These are phyloP conservation scores for Protea cynaroides DNA, from an alignment of 164 flowering plant genomes.

Conservation along the genomic window DNA sequence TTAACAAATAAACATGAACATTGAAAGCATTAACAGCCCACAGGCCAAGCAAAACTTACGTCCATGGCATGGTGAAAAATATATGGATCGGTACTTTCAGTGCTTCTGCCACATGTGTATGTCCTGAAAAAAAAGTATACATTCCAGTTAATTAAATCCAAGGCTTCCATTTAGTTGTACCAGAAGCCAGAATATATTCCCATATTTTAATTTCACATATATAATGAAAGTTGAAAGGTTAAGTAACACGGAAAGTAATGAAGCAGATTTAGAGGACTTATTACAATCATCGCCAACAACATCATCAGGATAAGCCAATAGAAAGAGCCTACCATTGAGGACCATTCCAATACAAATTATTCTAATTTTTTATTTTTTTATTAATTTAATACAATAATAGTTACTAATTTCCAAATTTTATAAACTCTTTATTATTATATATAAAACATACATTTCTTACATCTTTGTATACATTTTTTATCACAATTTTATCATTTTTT, in stretches of 20 bases:
- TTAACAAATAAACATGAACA: neutral
- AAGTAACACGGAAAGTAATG: neutral
- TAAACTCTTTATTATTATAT: too few relatives aligned
- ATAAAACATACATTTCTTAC: too few relatives aligned
- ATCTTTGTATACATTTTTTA: too few relatives aligned
- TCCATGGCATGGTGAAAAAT: slow-evolving; percentile 99
- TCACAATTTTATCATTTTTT: too few relatives aligned
- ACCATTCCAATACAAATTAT: too few relatives aligned
- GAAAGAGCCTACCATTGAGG: too few relatives aligned
- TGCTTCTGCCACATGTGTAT: slow-evolving; percentile 96
- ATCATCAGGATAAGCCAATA: too few relatives aligned
- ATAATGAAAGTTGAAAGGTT: slow-evolving; percentile 1
- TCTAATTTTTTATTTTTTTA: too few relatives aligned
- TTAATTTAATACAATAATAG: too few relatives aligned
- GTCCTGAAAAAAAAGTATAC: slow-evolving; percentile 52
- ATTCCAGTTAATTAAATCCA: slow-evolving; percentile 9
- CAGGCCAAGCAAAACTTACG: slow-evolving; percentile 64
- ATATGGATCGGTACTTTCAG: slow-evolving; percentile 86
- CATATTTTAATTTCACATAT: slow-evolving; percentile 5
- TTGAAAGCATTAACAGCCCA: slow-evolving; percentile 8
- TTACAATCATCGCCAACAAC: neutral
- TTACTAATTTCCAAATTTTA: too few relatives aligned
- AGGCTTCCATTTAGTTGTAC: slow-evolving; percentile 9
- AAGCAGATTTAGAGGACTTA: neutral
- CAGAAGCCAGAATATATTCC: slow-evolving; percentile 4